Evolutionary conservation across 2,329 filamentous ascomycete genomes (phyloP).

Genomic region (Aurifilum marmelostoma): DNA sequence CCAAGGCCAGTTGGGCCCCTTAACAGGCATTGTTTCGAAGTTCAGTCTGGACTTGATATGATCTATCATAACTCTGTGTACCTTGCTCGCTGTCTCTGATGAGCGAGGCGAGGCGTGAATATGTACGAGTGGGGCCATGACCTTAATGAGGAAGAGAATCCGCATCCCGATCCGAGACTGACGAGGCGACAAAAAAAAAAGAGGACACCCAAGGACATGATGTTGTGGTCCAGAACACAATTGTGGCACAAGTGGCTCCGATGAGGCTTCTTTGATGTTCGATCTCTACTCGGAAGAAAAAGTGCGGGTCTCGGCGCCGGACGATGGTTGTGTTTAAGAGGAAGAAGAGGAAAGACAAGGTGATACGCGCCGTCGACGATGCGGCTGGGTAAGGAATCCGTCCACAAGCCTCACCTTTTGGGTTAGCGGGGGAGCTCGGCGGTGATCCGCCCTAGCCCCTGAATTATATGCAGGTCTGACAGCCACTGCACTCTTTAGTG

Average conservation of each 20-base stretch:
- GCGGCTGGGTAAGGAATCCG: background rate
- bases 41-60: background rate
- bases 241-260: background rate
- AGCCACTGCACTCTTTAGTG: background rate
- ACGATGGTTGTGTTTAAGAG: background rate
- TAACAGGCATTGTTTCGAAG: background rate
- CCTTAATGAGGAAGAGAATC: background rate
- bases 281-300: background rate
- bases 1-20: no score
- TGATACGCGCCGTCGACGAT: slow-evolving; percentile 5
- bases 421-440: background rate
- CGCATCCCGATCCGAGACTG: background rate
- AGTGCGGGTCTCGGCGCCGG: background rate
- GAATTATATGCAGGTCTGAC: slow-evolving; percentile 19
- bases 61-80: background rate
- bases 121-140: background rate
- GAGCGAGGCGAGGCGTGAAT: background rate
- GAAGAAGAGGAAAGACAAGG: no score
- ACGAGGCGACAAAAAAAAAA: background rate
- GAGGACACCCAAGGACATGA: background rate
- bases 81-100: background rate
- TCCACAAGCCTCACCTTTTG: background rate
- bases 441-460: slow-evolving; percentile 19
- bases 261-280: background rate
- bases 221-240: background rate